Evolutionary conservation across 225 moss, liverwort and hornwort species (phyloP).

Genomic region (Takakia lepidozioides): DNA sequence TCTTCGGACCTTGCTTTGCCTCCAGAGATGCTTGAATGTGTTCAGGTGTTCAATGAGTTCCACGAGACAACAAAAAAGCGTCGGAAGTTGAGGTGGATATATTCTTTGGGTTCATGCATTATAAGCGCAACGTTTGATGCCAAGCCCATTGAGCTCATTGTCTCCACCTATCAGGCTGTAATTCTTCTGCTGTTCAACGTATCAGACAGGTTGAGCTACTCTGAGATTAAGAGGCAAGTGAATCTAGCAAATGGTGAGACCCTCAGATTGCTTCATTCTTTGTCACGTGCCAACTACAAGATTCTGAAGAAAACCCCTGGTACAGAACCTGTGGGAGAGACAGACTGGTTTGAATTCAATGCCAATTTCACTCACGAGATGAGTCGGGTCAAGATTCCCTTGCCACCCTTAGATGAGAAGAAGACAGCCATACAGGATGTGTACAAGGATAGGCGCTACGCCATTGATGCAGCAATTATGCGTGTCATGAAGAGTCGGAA

Average conservation of each 20-base stretch:
- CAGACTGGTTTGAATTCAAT: constrained; percentile 84
- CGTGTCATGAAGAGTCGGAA: constrained; percentile 98
- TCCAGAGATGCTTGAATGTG: constrained; percentile 97
- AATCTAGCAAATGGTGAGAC: constrained; percentile 95
- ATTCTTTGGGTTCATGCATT: constrained; percentile 94
- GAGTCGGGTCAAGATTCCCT: constrained; percentile 97
- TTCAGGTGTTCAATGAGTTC: constrained; percentile 94
- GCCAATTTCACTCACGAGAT: constrained; percentile 96
- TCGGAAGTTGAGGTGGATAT: constrained; percentile 96
- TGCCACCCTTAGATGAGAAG: constrained; percentile 98
- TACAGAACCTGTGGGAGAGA: constrained; percentile 54
- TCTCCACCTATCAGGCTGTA: constrained; percentile 97
- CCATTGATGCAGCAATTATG: constrained; percentile 95
- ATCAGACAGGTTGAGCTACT: constrained; percentile 79
- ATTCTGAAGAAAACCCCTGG: constrained; percentile 82
- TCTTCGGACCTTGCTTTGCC: constrained; percentile 94
- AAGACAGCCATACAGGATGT: constrained; percentile 99
- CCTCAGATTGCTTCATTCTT: constrained; percentile 81
- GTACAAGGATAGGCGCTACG: constrained; percentile 97
- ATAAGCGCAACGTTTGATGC: constrained; percentile 87
- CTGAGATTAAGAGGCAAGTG: constrained; percentile 83
- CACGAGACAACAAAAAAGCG: constrained; percentile 98
- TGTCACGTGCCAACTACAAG: constrained; percentile 97
- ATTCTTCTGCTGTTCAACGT: constrained; percentile 93
- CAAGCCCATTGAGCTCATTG: constrained; percentile 87